Base-by-base conservation (phyloP, 2,329 filamentous ascomycete genomes). In the Fusarium sp. region DNA sequence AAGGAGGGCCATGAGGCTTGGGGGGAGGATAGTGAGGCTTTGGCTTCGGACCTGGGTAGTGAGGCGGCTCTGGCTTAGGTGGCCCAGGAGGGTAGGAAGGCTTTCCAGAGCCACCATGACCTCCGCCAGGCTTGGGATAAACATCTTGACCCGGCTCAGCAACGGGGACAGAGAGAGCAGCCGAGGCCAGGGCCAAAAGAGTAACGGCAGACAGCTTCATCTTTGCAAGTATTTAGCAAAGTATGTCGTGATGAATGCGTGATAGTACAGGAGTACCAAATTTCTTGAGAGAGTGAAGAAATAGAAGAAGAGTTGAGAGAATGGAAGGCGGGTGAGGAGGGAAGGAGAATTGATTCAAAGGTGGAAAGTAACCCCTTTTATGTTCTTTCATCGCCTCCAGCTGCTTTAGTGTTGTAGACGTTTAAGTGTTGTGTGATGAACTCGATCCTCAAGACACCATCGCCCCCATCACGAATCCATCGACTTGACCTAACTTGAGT, bases 121-220 rank as follows among this genome's bases (percentile, higher is more conserved):
- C 23, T 25, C 23, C 25, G 15, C 31, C 18, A 18, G 45, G 45
- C 31, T 35, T 25, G 23, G 23, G 23, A 21, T 36, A 5, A 29
- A 37, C 40, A 6, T 53, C 48, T 4, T 13, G 41, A 6, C 58
- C 41, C 21, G 56, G 43, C 10, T 57, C 50, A 36, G 35, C 29
- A 9, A 54, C 29, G 2, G 60, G 60, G 27, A 29, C 58, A n/a
- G 60, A 53, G 11, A 55, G 11, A n/a, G 31, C 47, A 37, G 20
- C 40, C 4, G 58, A 63, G 15, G 39, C 63, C 23, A 63, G 51
- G 7, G 50, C 58, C 14, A 63, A 18, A 13, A 63, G 33, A 14
- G 39, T 27, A 27, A 63, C 14, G 33, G 45, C 39, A 45, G 58
- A 63, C 23, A 63, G 35, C 45, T 63, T 63, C 60, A 63, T 63